Percentiles rank a stretch among this genome's conserved stretches.
phyloP scores from a whole-genome alignment of 192 early-diverging fungal genomes.

The Coemansia sp. region DNA sequence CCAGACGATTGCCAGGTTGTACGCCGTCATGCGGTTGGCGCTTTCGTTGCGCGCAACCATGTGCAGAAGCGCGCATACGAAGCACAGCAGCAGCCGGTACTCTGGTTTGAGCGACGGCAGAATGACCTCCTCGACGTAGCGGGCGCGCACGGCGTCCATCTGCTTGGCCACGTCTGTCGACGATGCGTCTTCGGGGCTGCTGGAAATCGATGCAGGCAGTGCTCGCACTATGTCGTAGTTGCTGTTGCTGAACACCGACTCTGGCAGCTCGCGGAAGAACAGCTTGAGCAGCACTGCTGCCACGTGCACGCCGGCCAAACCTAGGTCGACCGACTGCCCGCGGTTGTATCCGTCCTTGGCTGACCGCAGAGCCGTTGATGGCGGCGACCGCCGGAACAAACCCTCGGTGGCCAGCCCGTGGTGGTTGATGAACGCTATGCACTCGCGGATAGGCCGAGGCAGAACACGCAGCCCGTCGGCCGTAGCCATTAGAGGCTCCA shows the following conservation, averaged over 20 bases:
- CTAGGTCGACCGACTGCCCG: slow-evolving; percentile 54
- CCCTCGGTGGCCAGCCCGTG: slow-evolving; percentile 76
- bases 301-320: slow-evolving; percentile 69
- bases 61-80: slow-evolving; percentile 54
- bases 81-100: slow-evolving; percentile 28
- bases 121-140: slow-evolving; percentile 32
- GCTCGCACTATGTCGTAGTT: slow-evolving; percentile 55
- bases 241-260: slow-evolving; percentile 61
- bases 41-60: slow-evolving; percentile 62
- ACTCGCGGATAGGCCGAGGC: slow-evolving; percentile 70
- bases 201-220: slow-evolving; percentile 25
- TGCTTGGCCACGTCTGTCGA: slow-evolving; percentile 19
- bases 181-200: not conserved
- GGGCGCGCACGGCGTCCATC: slow-evolving; percentile 23
- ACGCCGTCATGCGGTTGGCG: slow-evolving; percentile 75
- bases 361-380: slow-evolving; percentile 60
- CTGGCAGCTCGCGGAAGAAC: slow-evolving; percentile 77
- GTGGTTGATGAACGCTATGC: slow-evolving; percentile 60
- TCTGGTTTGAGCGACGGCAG: slow-evolving; percentile 32
- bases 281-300: slow-evolving; percentile 79
- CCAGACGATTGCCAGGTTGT: slow-evolving; percentile 83
- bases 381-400: slow-evolving; percentile 82
- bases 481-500: slow-evolving; percentile 58
- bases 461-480: slow-evolving; percentile 58
- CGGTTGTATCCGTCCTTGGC: slow-evolving; percentile 42